Base-by-base conservation (phyloP, 345 rosid genomes). In the Gossypium longicalyx region DNA sequence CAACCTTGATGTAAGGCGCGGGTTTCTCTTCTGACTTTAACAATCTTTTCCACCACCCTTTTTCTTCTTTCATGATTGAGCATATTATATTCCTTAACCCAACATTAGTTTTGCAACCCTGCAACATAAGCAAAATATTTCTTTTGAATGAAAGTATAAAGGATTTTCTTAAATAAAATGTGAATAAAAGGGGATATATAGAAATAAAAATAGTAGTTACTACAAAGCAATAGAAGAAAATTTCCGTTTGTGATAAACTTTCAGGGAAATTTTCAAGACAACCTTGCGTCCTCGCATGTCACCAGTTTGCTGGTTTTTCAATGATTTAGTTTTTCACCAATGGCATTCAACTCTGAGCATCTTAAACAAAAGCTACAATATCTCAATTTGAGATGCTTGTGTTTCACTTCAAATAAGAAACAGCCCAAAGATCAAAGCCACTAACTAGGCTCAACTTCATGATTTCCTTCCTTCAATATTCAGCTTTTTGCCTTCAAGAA, bases 1-100 rank as follows among this genome's bases (percentile, higher is more conserved):
- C 98, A 62, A 95, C 98, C 88, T 93, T 95, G 57, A 95, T 88
- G 85, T 95, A 95, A 74, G 99, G 99, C 7, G 99, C 99, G 38
- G 99, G 97, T 76, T 93, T 95, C 81, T 82, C 94, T 77, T 90
- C 97, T 1, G 94, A 81, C 80, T 90, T 88, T 58, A 95, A 79
- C 7, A 95, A 80, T 74, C 98, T 86, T 84, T 89, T 85, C 99
- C 99, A 95, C 99, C 99, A 95, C 45, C 88, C 86, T 78, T 81
- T 93, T 82, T 95, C 93, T 78, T 90, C 91, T 79, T 95, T 95
- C 84, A 84, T 89, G 80, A 93, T 56, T 0, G 91, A 87, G 82
- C 96, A 90, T 67, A 90, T 76, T 62, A 93, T 95, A 81, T 93
- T 95, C 87, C 99, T 91, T 51, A 89, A 81, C 78, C 99, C 99